Evolutionary conservation across 441 rosid species (phyloP), one percentile per base, ranked within the genome.

Genomic region (Hura crepitans): DNA sequence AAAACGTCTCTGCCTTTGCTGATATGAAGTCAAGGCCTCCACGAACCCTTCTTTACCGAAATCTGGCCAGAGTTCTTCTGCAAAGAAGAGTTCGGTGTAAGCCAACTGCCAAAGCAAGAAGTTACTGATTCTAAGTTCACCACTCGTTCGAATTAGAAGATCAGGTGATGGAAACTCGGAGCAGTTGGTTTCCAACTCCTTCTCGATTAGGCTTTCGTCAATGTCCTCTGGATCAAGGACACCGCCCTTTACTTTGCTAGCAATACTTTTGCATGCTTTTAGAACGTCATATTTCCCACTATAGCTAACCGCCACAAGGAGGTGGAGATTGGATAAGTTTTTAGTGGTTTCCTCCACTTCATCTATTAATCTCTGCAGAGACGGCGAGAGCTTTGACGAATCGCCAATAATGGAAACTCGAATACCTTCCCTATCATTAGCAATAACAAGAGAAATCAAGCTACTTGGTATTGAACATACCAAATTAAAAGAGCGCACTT

Each of bases 101-200:
- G 97, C 97, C 70, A 89, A 72, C 18, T 91, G 94, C 93, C 93
- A 91, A 59, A 89, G 64, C 80, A 89, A 82, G 82, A 91, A 93
- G 83, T 89, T 89, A 75, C 93, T 93, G 55, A 91, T 85, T 74
- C 98, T 66, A 6, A 84, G 84, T 75, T 88, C 98, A 18, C 92
- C 89, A 0, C 92, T 91, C 2, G 96, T 86, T 79, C 94, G 73
- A 30, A 91, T 89, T n/a, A 91, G 49, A 5, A 89, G 47, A 74
- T 91, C 98, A 17, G 94, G 98, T 27, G 80, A 78, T 8, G 90
- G 90, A 56, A 74, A 82, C 70, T 86, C 80, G 0, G 89, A 77
- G 67, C 89, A 83, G 53, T 78, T 89, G 0, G 91, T 89, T 70
- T 83, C 89, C 13, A 89, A 57, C 28, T 91, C 93, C 74, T 72